phyloP scores from a whole-genome alignment of 2,329 filamentous ascomycete genomes.

The Aspergillus sp. region DNA sequence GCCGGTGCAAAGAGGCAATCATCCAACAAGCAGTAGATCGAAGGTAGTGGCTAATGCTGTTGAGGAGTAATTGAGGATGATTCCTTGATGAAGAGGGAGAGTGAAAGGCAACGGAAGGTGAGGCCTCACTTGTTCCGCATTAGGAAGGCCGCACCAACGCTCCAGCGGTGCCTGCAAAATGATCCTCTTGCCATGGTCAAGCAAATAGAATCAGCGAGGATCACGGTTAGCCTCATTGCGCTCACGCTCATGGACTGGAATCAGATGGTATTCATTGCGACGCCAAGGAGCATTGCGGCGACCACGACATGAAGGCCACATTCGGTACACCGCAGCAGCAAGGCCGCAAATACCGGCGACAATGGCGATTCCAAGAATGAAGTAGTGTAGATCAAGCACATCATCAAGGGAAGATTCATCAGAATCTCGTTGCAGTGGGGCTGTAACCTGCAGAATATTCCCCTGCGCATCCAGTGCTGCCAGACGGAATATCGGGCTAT shows the following conservation, averaged over 20 bases:
- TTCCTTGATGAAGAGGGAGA: neutral
- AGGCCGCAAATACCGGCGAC: constrained; percentile 13
- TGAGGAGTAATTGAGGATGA: neutral
- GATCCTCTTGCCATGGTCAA: too few relatives aligned
- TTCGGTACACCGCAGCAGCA: constrained; percentile 15
- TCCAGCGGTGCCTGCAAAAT: neutral
- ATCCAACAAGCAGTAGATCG: neutral
- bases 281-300: constrained; percentile 6
- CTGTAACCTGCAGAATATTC: constrained; percentile 17
- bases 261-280: constrained; percentile 16
- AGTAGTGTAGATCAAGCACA: constrained; percentile 15
- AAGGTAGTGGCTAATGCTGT: neutral
- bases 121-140: neutral
- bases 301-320: constrained; percentile 4
- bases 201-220: neutral
- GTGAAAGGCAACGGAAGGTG: neutral
- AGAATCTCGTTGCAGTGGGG: constrained; percentile 12
- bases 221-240: too few relatives aligned
- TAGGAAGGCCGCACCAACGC: neutral
- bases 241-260: constrained; percentile 14
- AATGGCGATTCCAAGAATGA: constrained; percentile 15
- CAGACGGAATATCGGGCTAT: constrained; percentile 17
- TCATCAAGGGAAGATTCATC: neutral
- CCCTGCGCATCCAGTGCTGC: constrained; percentile 21
- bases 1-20: neutral